A percentile compares a stretch with the other conserved stretches of the same genome.
These are phyloP conservation scores for Globisporangium rhizosaccharum DNA, from an alignment of 352 stramenopile species.

Conservation along the genomic window DNA sequence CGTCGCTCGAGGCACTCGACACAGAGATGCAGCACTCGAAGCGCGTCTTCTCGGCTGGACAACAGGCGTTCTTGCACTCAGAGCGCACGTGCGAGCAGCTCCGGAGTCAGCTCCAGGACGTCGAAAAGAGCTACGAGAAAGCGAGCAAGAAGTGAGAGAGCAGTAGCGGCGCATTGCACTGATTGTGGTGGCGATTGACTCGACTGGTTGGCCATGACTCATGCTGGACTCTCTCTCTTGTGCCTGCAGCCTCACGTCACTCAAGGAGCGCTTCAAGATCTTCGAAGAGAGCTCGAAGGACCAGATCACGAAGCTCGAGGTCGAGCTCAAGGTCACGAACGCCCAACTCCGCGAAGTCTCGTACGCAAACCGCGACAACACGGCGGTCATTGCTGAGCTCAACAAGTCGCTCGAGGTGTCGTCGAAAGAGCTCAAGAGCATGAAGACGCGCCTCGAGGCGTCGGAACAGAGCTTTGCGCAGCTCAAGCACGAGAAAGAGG, in stretches of 20 bases:
- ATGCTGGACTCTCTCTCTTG: not conserved
- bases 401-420: constrained; percentile 44
- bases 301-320: constrained; percentile 72
- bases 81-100: constrained; percentile 69
- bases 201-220: not conserved
- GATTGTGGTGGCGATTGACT: not conserved
- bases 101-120: constrained; percentile 51
- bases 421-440: constrained; percentile 39
- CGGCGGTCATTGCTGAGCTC: constrained; percentile 50
- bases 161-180: not conserved
- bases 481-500: constrained; percentile 52
- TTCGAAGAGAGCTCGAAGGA: constrained; percentile 74
- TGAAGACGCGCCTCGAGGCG: constrained; percentile 32
- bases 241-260: constrained; percentile 36
- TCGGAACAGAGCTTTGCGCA: constrained; percentile 32
- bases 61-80: constrained; percentile 72
- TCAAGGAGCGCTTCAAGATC: constrained; percentile 71
- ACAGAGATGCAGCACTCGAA: constrained; percentile 77
- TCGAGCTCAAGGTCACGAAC: constrained; percentile 72
- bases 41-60: constrained; percentile 65
- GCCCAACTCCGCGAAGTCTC: constrained; percentile 69
- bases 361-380: constrained; percentile 71
- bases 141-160: constrained; percentile 55
- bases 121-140: constrained; percentile 76
- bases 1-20: constrained; percentile 66